Percentiles rank a stretch among this genome's conserved stretches.
Conservation (phyloP, 768 basidiomycete genomes). For the Leccinum boreale region DNA sequence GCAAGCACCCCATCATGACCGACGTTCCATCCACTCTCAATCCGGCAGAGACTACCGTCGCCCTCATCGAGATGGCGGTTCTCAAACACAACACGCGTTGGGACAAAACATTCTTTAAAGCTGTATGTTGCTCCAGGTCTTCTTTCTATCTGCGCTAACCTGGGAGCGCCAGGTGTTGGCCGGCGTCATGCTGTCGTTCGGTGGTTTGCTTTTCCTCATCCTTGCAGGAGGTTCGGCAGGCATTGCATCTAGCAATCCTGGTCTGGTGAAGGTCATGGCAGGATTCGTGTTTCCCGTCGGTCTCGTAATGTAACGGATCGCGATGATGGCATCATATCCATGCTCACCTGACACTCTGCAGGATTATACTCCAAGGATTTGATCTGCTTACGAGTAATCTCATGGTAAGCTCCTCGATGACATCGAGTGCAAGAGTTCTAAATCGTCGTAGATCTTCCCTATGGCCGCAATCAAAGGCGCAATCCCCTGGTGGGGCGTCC, state of each 20-base stretch:
- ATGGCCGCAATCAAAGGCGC: conserved; percentile 62
- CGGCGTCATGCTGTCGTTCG: conserved; percentile 73
- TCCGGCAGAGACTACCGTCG: conserved; percentile 55
- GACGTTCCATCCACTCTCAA: conserved; percentile 46
- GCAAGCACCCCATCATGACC: conserved; percentile 11
- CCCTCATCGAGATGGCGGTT: conserved; percentile 55
- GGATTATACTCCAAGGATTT: conserved; percentile 70
- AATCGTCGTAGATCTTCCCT: conserved; percentile 52
- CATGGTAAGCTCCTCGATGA: conserved; percentile 45
- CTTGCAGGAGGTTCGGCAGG: conserved; percentile 56
- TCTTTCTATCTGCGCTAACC: background rate
- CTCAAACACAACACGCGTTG: conserved; percentile 62
- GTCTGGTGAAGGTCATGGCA: conserved; percentile 61
- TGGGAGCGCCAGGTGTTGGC: conserved; percentile 51
- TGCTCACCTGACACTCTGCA: conserved; percentile 22
- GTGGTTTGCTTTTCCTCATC: conserved; percentile 60
- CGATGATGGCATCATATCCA: background rate
- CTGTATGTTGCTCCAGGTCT: conserved; percentile 41
- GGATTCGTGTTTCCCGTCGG: conserved; percentile 76
- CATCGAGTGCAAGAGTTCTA: background rate
- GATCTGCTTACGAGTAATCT: conserved; percentile 76
- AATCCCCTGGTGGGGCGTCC: conserved; percentile 68
- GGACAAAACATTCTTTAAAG: conserved; percentile 63
- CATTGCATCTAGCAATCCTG: conserved; percentile 54
- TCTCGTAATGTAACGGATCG: conserved; percentile 60